phyloP scores from a whole-genome alignment of 139 green algal genomes.

The Eudorina sp. region DNA sequence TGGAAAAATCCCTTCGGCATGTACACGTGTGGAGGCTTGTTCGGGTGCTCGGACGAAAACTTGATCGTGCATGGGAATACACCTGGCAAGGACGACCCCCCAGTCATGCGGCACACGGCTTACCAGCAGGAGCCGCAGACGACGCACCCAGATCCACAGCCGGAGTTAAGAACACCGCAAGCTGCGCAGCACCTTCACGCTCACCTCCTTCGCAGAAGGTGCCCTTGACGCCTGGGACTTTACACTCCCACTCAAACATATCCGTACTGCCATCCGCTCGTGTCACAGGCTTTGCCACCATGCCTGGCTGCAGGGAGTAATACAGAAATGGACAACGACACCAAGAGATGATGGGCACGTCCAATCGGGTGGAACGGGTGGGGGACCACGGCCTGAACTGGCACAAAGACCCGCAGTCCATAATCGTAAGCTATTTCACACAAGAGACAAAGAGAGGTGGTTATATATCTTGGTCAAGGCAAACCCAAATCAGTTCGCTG shows the following conservation, averaged over 20 bases:
- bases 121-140: not conserved
- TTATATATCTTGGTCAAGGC: too few species aligned
- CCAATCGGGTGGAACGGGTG: too few species aligned
- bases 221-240: conserved; percentile 17
- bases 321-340: too few species aligned
- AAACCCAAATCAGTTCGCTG: too few species aligned
- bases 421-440: too few species aligned
- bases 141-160: not conserved
- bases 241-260: conserved; percentile 33
- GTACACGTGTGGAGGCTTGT: conserved; percentile 34
- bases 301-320: not conserved
- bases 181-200: too few species aligned
- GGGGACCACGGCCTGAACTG: too few species aligned
- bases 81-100: too few species aligned
- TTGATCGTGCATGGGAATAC: conserved; percentile 33
- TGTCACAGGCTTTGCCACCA: conserved; percentile 15
- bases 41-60: conserved; percentile 19
- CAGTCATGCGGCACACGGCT: not conserved
- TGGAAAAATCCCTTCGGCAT: conserved; percentile 36
- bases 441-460: too few species aligned
- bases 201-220: conserved; percentile 12
- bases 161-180: not conserved
- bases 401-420: too few species aligned
- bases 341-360: too few species aligned
- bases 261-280: not conserved